Evolutionary conservation across 148 eudicot species (phyloP), one percentile per base, ranked within the genome.

Genomic region (Rhododendron henanense): DNA sequence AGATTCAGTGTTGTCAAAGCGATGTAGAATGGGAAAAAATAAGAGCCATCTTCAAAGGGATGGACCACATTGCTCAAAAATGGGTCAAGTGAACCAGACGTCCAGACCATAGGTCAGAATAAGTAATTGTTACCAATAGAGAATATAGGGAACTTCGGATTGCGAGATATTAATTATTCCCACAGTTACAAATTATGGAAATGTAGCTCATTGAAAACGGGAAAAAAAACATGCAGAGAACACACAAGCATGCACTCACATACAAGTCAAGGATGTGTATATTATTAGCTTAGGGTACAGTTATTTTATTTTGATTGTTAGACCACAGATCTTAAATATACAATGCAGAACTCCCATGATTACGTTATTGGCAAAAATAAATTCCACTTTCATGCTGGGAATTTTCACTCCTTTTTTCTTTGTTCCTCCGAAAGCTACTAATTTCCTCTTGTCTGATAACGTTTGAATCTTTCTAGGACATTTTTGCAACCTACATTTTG

Each of bases 91-190:
- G 23, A 44, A 83, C 85, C 59, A 69, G n/a, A n/a, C n/a, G n/a
- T n/a, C n/a, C n/a, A n/a, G 41, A 45, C 57, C 78, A 83, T 28
- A 45, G 47, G 48, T 65, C 57, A 44, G 14, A 61, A 28, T 13
- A 82, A 57, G 69, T 81, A 51, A 31, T 13, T 33, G 5, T 33
- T 67, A 44, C 78, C 41, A 25, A 65, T 55, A 44, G n/a, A 83
- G n/a, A 67, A 67, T n/a, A 44, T 44, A 33, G 7, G n/a, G 44
- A 83, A 67, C 59, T 28, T 82, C 76, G 2, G 50, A 65, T 6
- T n/a, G 57, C 25, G 25, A 83, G 76, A 45, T 67, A 69, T 39
- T 35, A 82, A 28, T 35, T 55, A 55, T 33, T 86, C 47, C 85
- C 35, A 81, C 37, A 79, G 77, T 48, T 67, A 4, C 19, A 7